These are phyloP conservation scores for Cornus suecica DNA, from an alignment of 148 eudicot genomes.

Conservation along the genomic window DNA sequence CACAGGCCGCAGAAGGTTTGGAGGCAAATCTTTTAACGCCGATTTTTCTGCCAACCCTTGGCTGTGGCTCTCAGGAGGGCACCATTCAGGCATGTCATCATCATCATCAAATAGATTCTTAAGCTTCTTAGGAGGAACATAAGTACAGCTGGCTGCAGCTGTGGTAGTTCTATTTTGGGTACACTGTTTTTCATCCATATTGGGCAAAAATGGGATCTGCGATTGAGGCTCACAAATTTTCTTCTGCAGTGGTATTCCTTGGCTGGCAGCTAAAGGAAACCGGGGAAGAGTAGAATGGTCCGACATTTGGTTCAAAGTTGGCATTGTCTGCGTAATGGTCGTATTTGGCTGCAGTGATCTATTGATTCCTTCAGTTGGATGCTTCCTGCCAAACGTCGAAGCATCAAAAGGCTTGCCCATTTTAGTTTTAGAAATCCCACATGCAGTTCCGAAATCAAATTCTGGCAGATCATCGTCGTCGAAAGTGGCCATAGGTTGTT, in stretches of 20 bases:
- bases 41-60: constrained; percentile 26
- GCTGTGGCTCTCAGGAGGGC: constrained; percentile 47
- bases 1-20: constrained; percentile 30
- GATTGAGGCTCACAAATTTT: constrained; percentile 17
- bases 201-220: constrained; percentile 10
- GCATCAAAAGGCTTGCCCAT: constrained; percentile 16
- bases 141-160: constrained; percentile 1
- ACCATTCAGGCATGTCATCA: constrained; percentile 87
- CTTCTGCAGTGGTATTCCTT: constrained; percentile 16
- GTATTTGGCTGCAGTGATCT: neutral
- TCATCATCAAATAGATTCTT: constrained; percentile 48
- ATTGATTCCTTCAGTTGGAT: constrained; percentile 7
- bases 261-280: constrained; percentile 13
- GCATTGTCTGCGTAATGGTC: neutral
- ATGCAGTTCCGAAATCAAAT: constrained; percentile 51
- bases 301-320: constrained; percentile 19
- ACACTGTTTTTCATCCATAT: constrained; percentile 15
- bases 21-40: constrained; percentile 14
- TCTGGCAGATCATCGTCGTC: constrained; percentile 83
- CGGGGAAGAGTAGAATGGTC: constrained; percentile 21
- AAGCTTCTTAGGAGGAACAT: constrained; percentile 17
- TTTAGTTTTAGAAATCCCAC: constrained; percentile 21
- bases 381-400: constrained; percentile 10
- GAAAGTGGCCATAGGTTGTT: constrained; percentile 19
- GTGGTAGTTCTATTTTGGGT: constrained; percentile 19